Evolutionary conservation across 441 rosid genomes (phyloP).

Genomic region (Brassica balearica): DNA sequence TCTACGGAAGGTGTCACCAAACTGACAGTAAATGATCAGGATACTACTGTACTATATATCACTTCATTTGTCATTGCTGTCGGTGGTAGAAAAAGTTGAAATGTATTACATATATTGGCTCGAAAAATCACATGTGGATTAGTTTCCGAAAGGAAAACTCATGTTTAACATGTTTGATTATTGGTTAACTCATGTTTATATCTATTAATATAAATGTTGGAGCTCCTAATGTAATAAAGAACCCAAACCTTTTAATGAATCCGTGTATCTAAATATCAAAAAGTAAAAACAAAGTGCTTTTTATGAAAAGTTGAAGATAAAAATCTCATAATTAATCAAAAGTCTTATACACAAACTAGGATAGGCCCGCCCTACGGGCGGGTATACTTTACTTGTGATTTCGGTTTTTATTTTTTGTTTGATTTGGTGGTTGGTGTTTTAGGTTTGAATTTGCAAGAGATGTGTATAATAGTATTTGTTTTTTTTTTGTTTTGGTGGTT

Average conservation of each 20-base stretch:
- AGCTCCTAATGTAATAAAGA: background rate
- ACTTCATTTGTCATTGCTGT: slow-evolving; percentile 40
- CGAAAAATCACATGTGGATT: background rate
- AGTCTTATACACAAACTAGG: background rate
- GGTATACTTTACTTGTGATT: too few relatives aligned
- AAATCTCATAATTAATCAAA: slow-evolving; percentile 17
- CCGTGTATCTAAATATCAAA: background rate
- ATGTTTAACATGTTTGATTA: background rate
- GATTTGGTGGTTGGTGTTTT: too few relatives aligned
- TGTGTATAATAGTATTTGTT: too few relatives aligned
- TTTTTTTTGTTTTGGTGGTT: too few relatives aligned
- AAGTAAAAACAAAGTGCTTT: background rate
- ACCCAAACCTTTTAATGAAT: background rate
- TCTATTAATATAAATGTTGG: background rate
- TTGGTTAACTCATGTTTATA: slow-evolving; percentile 11
- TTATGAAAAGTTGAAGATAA: background rate
- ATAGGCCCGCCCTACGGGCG: too few relatives aligned
- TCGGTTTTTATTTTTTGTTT: too few relatives aligned
- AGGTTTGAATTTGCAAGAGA: too few relatives aligned
- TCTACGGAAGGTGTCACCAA: slow-evolving; percentile 29
- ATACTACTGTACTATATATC: slow-evolving; percentile 23
- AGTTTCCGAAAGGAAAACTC: background rate
- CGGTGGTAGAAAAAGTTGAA: slow-evolving; percentile 25
- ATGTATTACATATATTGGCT: slow-evolving; percentile 2
- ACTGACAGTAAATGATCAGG: slow-evolving; percentile 32